Evolutionary conservation across 306 rosid genomes (phyloP).

Genomic region (Leucaena leucocephala): DNA sequence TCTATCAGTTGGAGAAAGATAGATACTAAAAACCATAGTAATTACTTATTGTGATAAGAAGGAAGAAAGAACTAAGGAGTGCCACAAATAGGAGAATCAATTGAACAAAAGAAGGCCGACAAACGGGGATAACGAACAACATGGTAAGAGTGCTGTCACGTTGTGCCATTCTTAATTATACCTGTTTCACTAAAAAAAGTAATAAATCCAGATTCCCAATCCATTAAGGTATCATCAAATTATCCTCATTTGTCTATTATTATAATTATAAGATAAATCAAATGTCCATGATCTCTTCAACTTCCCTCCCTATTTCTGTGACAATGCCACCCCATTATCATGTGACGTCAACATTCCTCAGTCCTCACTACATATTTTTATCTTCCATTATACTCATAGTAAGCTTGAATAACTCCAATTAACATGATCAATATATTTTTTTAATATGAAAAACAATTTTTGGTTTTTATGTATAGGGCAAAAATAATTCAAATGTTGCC

Average conservation of each 20-base stretch:
- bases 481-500: not conserved
- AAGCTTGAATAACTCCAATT: not conserved
- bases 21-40: not conserved
- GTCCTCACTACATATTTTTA: no score
- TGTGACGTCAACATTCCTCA: not conserved
- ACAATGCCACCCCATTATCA: not conserved
- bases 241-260: not conserved
- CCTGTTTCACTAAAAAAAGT: not conserved
- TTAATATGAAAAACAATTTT: not conserved
- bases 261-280: not conserved
- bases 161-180: not conserved
- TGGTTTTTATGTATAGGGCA: not conserved
- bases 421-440: not conserved
- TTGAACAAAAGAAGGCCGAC: not conserved
- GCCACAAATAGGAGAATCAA: not conserved
- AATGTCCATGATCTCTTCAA: not conserved
- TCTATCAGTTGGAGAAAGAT: not conserved
- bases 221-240: not conserved
- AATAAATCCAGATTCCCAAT: conserved; percentile 5
- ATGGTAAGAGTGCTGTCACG: conserved; percentile 1
- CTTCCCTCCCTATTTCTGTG: no score
- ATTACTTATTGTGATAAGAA: not conserved
- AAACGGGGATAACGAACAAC: not conserved
- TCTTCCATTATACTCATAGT: not conserved
- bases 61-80: not conserved